A percentile compares a stretch with the other conserved stretches of the same genome.
phyloP scores from a whole-genome alignment of 176 grass and related monocot species.

The Chrysopogon serrulatus region DNA sequence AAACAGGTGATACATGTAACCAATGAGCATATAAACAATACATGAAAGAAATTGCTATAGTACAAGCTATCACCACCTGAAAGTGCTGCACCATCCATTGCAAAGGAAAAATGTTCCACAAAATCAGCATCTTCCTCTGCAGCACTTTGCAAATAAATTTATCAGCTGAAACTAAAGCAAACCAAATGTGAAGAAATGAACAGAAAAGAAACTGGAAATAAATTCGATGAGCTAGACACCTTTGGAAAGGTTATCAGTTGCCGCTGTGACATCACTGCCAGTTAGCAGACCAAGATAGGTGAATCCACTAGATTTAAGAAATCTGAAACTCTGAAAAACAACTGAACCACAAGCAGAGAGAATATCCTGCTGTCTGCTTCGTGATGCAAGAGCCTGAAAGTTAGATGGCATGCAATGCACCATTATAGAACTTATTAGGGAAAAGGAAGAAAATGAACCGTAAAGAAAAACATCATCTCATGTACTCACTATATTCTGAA shows the following conservation, averaged over 20 bases:
- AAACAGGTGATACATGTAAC: constrained; percentile 14
- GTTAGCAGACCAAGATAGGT: constrained; percentile 71
- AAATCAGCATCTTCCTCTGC: constrained; percentile 54
- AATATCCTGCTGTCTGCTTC: constrained; percentile 41
- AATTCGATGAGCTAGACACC: constrained; percentile 33
- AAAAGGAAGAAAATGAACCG: neutral
- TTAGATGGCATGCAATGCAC: constrained; percentile 1
- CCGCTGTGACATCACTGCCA: constrained; percentile 52
- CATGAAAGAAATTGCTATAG: neutral
- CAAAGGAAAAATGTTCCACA: constrained; percentile 48
- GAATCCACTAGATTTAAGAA: constrained; percentile 70
- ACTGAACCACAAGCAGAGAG: constrained; percentile 50
- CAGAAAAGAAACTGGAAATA: constrained; percentile 2
- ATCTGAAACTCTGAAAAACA: constrained; percentile 43
- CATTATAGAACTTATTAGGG: constrained; percentile 5
- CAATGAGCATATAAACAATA: constrained; percentile 5
- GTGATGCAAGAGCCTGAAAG: constrained; percentile 71
- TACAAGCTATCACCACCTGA: constrained; percentile 51
- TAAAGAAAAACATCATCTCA: neutral
- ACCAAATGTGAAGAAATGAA: neutral
- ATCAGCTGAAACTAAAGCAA: constrained; percentile 31
- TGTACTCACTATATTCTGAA: constrained; percentile 87
- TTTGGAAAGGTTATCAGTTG: constrained; percentile 57
- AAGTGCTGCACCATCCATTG: constrained; percentile 65
- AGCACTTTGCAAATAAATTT: constrained; percentile 45